phyloP scores from a whole-genome alignment of 352 stramenopile species.

The Globisporangium middletonii region DNA sequence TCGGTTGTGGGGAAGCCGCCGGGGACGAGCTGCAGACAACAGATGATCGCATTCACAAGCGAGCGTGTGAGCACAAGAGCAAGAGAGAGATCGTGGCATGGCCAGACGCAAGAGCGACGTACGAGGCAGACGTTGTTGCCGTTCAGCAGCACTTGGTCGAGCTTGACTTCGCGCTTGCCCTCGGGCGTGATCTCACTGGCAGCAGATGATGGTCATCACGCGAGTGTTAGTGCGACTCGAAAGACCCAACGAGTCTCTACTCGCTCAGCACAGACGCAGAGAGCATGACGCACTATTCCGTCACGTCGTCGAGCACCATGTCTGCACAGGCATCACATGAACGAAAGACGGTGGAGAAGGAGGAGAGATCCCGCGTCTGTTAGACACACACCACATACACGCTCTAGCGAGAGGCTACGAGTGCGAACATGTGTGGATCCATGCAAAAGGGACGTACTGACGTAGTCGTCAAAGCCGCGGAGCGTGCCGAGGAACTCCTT shows the following conservation, averaged over 20 bases:
- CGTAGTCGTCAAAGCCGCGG: constrained; percentile 95
- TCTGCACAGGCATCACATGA: constrained; percentile 23
- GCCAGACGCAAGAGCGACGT: constrained; percentile 3
- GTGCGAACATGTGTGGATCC: too few species aligned
- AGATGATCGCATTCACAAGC: neutral
- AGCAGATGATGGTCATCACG: neutral
- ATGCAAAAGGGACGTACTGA: constrained; percentile 94
- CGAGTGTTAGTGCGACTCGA: too few species aligned
- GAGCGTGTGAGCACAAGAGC: neutral
- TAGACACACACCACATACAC: too few species aligned
- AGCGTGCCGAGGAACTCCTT: constrained; percentile 95
- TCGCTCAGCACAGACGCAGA: neutral
- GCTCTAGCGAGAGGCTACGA: too few species aligned
- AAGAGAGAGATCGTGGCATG: too few species aligned
- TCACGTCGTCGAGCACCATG: constrained; percentile 94
- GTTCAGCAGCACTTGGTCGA: constrained; percentile 97
- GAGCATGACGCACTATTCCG: constrained; percentile 81
- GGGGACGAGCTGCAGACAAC: constrained; percentile 54
- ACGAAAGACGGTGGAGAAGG: too few species aligned
- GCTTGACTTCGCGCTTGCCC: constrained; percentile 81
- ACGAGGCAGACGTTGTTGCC: constrained; percentile 97
- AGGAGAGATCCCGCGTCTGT: too few species aligned
- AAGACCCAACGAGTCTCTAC: neutral
- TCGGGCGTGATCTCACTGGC: constrained; percentile 80
- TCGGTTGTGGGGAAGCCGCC: constrained; percentile 52